phyloP scores from a whole-genome alignment of 768 basidiomycete genomes.

The Leccinellum rugosiceps region DNA sequence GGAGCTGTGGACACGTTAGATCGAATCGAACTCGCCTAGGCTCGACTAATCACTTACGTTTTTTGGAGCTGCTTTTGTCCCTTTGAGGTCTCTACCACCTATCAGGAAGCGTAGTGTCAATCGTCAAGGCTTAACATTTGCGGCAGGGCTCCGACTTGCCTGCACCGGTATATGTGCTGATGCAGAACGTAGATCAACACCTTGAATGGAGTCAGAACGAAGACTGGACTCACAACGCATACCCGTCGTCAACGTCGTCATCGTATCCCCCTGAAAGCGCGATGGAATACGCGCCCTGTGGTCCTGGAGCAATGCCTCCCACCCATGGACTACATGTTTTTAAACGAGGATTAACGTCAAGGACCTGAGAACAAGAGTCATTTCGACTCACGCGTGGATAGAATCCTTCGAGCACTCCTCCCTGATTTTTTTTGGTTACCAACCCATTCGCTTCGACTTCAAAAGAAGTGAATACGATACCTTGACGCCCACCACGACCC shows the following conservation, averaged over 20 bases:
- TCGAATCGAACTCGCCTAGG: not conserved
- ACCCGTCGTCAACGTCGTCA: constrained; percentile 79
- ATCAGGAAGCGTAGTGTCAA: constrained; percentile 2
- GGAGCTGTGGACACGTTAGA: constrained; percentile 49
- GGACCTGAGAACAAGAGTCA: not conserved
- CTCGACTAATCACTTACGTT: constrained; percentile 50
- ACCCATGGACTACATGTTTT: constrained; percentile 63
- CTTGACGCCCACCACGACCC: constrained; percentile 84
- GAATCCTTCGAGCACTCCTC: constrained; percentile 70
- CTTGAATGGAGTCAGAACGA: not conserved
- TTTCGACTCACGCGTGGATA: constrained; percentile 73
- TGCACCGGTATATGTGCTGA: constrained; percentile 80
- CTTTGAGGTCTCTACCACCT: constrained; percentile 86
- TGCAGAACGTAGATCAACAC: not conserved
- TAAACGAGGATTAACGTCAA: not conserved
- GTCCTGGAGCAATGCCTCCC: constrained; percentile 64
- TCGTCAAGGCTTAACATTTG: not conserved
- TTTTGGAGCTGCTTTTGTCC: constrained; percentile 78
- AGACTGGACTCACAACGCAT: constrained; percentile 64
- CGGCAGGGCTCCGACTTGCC: constrained; percentile 36
- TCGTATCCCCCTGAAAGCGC: constrained; percentile 89
- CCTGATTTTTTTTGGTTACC: constrained; percentile 24
- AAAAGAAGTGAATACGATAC: constrained; percentile 28
- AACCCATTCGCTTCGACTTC: not conserved
- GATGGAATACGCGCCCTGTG: constrained; percentile 76